Conservation (phyloP, 768 basidiomycete species). For the Mycena latifolia region DNA sequence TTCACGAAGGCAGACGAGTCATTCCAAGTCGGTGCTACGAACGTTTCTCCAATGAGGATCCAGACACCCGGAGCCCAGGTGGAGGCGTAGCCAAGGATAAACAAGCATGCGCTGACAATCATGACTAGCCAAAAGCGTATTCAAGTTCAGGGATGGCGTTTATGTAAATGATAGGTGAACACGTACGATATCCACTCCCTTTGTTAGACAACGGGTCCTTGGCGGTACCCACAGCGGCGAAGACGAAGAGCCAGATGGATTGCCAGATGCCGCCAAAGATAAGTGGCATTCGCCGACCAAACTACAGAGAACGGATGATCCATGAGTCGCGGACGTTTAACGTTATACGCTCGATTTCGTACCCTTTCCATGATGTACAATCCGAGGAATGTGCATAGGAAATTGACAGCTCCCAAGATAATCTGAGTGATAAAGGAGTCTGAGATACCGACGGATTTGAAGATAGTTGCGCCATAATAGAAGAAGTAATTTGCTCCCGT, state of each 20-base stretch:
- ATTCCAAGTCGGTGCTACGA: conserved; percentile 16
- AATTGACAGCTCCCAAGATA: conserved; percentile 82
- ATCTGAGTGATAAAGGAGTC: conserved; percentile 82
- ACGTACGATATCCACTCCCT: conserved; percentile 65
- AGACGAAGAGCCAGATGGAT: conserved; percentile 76
- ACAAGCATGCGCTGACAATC: conserved; percentile 77
- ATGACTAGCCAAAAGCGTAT: conserved; percentile 53
- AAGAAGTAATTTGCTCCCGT: conserved; percentile 81
- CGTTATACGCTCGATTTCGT: conserved; percentile 36
- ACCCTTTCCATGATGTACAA: conserved; percentile 79
- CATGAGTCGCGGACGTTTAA: conserved; percentile 4
- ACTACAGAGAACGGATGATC: conserved; percentile 48
- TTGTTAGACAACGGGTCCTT: conserved; percentile 62
- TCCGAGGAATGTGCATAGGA: conserved; percentile 78
- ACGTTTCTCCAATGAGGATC: conserved; percentile 82
- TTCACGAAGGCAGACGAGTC: conserved; percentile 21
- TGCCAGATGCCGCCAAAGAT: conserved; percentile 82
- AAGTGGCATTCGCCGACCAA: conserved; percentile 73
- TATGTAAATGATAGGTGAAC: neutral
- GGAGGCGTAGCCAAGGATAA: conserved; percentile 78
- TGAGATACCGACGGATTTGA: conserved; percentile 72
- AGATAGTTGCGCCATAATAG: conserved; percentile 76
- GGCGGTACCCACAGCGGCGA: conserved; percentile 78
- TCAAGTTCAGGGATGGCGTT: conserved; percentile 5
- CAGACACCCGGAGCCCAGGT: conserved; percentile 83